phyloP scores from a whole-genome alignment of 768 basidiomycete species.

The Auriscalpium microsporum region DNA sequence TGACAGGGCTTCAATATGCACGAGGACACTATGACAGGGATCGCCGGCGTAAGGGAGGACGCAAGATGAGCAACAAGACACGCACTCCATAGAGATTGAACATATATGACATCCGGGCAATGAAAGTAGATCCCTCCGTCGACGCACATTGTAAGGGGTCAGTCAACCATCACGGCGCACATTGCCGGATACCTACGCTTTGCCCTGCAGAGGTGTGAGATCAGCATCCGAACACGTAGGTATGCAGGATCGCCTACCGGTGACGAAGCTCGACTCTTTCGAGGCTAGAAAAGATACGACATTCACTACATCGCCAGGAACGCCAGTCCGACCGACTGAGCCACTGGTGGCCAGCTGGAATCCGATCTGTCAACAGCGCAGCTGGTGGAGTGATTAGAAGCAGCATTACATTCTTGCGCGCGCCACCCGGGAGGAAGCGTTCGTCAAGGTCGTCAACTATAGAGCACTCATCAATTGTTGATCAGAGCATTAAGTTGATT shows the following conservation, averaged over 20 bases:
- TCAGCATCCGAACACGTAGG: neutral
- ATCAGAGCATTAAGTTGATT: too few relatives aligned
- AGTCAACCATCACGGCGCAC: neutral
- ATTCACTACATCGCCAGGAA: constrained; percentile 10
- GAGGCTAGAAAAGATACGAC: constrained; percentile 15
- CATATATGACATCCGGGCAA: neutral
- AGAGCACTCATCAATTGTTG: neutral
- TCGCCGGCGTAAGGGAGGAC: too few relatives aligned
- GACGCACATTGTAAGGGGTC: neutral
- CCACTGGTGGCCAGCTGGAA: too few relatives aligned
- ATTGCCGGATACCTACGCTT: neutral
- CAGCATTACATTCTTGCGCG: constrained; percentile 1
- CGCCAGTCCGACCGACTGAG: neutral
- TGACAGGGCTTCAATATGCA: too few relatives aligned
- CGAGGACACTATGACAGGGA: too few relatives aligned
- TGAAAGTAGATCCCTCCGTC: neutral
- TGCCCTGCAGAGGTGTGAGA: neutral
- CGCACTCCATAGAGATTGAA: too few relatives aligned
- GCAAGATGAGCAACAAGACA: too few relatives aligned
- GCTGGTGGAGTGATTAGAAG: neutral
- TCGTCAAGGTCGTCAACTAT: neutral
- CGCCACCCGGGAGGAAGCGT: neutral
- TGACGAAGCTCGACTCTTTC: constrained; percentile 12
- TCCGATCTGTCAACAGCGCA: too few relatives aligned
- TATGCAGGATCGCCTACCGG: neutral